Conservation (phyloP, 2,329 filamentous ascomycete species). For the Dactylonectria estremocensis region DNA sequence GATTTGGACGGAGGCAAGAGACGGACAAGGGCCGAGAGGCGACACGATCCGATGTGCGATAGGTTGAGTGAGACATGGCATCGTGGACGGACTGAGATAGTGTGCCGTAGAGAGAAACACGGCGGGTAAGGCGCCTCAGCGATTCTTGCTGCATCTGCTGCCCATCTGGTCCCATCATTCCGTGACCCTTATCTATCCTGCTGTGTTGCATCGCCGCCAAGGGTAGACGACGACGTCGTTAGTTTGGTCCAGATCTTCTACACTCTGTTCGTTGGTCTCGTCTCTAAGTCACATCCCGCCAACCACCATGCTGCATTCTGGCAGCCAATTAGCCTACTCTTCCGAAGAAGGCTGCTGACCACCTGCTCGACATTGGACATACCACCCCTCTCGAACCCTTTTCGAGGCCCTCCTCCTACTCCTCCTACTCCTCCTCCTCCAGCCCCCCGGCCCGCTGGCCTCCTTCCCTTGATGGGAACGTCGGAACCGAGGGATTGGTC, state of each 20-base stretch:
- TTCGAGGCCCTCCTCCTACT: constrained; percentile 24
- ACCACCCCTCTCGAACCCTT: too few relatives aligned
- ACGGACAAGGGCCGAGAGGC: constrained; percentile 15
- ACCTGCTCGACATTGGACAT: constrained; percentile 10
- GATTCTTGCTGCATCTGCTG: neutral
- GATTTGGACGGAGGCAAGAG: neutral
- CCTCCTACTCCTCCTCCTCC: too few relatives aligned
- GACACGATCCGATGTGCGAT: neutral
- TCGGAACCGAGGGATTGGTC: constrained; percentile 19
- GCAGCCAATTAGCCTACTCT: neutral
- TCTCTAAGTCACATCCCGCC: too few relatives aligned
- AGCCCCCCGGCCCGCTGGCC: neutral
- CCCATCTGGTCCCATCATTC: neutral
- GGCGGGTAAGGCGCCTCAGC: constrained; percentile 29
- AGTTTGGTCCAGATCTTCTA: neutral
- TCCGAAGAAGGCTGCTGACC: constrained; percentile 15
- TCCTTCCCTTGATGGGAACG: constrained; percentile 8
- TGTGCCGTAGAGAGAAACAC: neutral
- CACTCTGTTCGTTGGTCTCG: neutral
- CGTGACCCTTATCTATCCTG: constrained; percentile 14
- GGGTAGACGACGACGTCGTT: constrained; percentile 2
- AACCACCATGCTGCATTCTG: too few relatives aligned
- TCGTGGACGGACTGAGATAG: neutral
- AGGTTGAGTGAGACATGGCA: neutral
- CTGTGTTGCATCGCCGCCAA: constrained; percentile 1